Conservation (phyloP, 2,329 filamentous ascomycete species). For the Penicillium sp. region DNA sequence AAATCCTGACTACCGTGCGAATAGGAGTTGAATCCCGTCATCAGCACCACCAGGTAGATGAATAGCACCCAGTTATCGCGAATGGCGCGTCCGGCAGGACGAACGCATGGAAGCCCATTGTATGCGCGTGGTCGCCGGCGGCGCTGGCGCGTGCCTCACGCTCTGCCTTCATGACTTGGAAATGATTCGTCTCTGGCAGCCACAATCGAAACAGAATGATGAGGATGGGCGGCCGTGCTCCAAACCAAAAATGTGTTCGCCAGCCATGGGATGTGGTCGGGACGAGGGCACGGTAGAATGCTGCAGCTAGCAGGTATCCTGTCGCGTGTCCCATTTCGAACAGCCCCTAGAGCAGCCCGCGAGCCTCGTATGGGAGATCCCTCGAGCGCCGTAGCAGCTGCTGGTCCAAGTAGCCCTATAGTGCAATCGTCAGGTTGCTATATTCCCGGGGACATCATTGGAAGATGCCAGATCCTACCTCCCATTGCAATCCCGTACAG, state of each 20-base stretch:
- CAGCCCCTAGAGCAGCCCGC: constrained; percentile 38
- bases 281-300: constrained; percentile 37
- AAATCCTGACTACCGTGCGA: constrained; percentile 41
- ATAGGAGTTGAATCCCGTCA: constrained; percentile 38
- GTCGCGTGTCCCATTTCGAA: constrained; percentile 36
- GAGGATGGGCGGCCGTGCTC: constrained; percentile 36
- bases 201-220: constrained; percentile 68
- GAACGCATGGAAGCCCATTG: constrained; percentile 15
- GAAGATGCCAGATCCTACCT: constrained; percentile 13
- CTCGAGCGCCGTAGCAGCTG: constrained; percentile 41
- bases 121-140: constrained; percentile 1
- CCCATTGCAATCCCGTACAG: constrained; percentile 43
- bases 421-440: background rate
- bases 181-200: constrained; percentile 72
- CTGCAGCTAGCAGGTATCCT: constrained; percentile 37
- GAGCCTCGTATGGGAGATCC: constrained; percentile 40
- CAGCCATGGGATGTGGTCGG: constrained; percentile 35
- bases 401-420: constrained; percentile 28
- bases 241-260: constrained; percentile 40
- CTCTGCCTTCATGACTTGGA: constrained; percentile 39
- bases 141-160: constrained; percentile 18
- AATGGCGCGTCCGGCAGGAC: constrained; percentile 20
- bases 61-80: constrained; percentile 36
- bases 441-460: background rate
- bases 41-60: constrained; percentile 37